These are phyloP conservation scores for Pseudohalonectria lignicola DNA, from an alignment of 2,329 filamentous ascomycete species.

Conservation along the genomic window DNA sequence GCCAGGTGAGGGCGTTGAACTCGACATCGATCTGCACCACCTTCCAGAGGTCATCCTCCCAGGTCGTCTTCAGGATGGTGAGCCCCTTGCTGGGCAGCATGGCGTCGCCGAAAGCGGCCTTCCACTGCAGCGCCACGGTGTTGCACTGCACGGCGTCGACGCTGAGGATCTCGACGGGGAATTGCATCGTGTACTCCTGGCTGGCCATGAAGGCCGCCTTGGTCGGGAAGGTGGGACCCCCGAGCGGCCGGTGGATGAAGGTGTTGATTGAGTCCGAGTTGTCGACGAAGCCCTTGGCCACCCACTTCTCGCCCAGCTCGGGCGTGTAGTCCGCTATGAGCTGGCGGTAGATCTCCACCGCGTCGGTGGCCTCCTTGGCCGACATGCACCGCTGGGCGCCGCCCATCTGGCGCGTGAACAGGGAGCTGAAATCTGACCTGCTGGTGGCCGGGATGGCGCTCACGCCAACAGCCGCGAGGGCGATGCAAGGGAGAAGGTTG, in stretches of 20 bases:
- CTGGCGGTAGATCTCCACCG: slow-evolving; percentile 16
- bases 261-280: slow-evolving; percentile 21
- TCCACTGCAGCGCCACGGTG: slow-evolving; percentile 16
- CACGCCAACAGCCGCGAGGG: background rate
- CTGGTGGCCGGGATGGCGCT: background rate
- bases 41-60: slow-evolving; percentile 16
- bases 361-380: slow-evolving; percentile 12
- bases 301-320: slow-evolving; percentile 16
- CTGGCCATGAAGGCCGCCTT: slow-evolving; percentile 20
- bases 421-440: background rate
- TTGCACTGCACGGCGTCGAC: slow-evolving; percentile 19
- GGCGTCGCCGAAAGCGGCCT: slow-evolving; percentile 18
- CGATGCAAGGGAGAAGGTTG: background rate
- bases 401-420: background rate
- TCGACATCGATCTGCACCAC: slow-evolving; percentile 17
- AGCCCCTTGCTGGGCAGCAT: slow-evolving; percentile 17
- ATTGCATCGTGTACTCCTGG: slow-evolving; percentile 15
- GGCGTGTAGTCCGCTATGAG: slow-evolving; percentile 18
- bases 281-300: slow-evolving; percentile 17
- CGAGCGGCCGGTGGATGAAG: slow-evolving; percentile 18
- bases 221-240: slow-evolving; percentile 17
- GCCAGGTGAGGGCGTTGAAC: slow-evolving; percentile 19
- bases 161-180: slow-evolving; percentile 16
- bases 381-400: slow-evolving; percentile 10
- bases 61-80: slow-evolving; percentile 16